Percentiles rank a stretch among this genome's conserved stretches.
These are phyloP conservation scores for Silene noctiflora DNA, from an alignment of 179 eudicot species.

Conservation along the genomic window DNA sequence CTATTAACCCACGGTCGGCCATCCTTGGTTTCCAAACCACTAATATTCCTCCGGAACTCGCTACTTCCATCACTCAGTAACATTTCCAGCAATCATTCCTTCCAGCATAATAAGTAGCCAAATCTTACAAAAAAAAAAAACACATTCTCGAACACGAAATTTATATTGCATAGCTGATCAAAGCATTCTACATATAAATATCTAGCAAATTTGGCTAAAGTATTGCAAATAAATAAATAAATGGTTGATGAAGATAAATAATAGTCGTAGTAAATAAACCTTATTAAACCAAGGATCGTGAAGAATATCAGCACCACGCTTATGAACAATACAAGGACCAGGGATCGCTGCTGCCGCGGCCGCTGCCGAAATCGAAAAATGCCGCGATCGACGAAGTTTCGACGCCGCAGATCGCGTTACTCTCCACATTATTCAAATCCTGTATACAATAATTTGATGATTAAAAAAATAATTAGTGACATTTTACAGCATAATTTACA, in stretches of 20 bases:
- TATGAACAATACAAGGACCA: conserved; percentile 88
- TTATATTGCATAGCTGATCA: too few relatives aligned
- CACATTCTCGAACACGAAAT: neutral
- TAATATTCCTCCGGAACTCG: neutral
- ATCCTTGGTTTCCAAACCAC: neutral
- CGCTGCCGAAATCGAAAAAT: conserved; percentile 39
- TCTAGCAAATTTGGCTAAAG: too few relatives aligned
- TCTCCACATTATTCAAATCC: conserved; percentile 53
- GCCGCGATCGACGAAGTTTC: conserved; percentile 50
- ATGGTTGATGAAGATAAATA: neutral
- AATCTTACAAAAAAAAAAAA: neutral
- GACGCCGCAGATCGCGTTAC: conserved; percentile 54
- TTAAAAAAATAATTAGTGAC: neutral
- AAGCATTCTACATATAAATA: too few relatives aligned
- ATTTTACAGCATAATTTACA: neutral
- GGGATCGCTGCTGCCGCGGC: conserved; percentile 43
- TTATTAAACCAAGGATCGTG: conserved; percentile 99
- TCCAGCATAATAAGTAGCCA: neutral
- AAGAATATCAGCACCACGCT: conserved; percentile 96
- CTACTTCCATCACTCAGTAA: neutral
- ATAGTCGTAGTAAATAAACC: conserved; percentile 51
- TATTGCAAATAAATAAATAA: neutral
- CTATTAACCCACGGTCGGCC: neutral
- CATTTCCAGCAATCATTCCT: neutral
- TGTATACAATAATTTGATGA: neutral